Evolutionary conservation across 768 basidiomycete genomes (phyloP).

Genomic region (Glaciozyma antarctica): DNA sequence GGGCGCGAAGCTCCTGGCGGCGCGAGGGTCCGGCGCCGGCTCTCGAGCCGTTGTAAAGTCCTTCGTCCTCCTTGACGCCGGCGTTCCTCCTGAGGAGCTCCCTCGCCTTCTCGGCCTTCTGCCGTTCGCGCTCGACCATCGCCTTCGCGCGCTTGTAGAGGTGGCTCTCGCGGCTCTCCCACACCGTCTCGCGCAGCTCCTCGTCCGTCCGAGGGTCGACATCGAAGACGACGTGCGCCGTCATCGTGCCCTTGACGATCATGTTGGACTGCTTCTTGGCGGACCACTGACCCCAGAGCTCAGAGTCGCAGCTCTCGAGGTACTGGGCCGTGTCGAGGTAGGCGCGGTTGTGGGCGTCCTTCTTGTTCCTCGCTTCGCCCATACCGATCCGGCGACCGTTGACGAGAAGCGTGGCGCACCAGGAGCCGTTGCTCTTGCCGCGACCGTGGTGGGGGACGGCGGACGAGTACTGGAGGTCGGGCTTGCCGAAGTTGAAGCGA

Average conservation of each 20-base stretch:
- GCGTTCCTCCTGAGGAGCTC: constrained; percentile 12
- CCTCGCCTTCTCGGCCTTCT: constrained; percentile 13
- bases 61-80: constrained; percentile 16
- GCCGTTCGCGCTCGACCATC: constrained; percentile 22
- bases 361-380: constrained; percentile 61
- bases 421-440: constrained; percentile 35
- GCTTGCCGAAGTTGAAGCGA: constrained; percentile 22
- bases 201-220: constrained; percentile 58
- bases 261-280: constrained; percentile 53
- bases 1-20: background rate
- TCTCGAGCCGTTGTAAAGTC: background rate
- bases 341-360: constrained; percentile 57
- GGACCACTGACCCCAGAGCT: constrained; percentile 65
- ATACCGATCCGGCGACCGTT: constrained; percentile 71
- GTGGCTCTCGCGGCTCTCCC: constrained; percentile 19
- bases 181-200: constrained; percentile 55
- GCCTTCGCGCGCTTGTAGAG: constrained; percentile 25
- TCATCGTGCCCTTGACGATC: constrained; percentile 50
- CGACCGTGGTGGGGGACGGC: constrained; percentile 32
- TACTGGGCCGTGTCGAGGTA: constrained; percentile 83
- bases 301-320: constrained; percentile 70
- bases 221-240: constrained; percentile 43
- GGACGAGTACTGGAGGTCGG: constrained; percentile 30
- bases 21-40: constrained; percentile 3
- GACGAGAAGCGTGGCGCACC: constrained; percentile 70